phyloP scores from a whole-genome alignment of 228 moss, liverwort and hornwort species.

The Sphagnum magellanicum region DNA sequence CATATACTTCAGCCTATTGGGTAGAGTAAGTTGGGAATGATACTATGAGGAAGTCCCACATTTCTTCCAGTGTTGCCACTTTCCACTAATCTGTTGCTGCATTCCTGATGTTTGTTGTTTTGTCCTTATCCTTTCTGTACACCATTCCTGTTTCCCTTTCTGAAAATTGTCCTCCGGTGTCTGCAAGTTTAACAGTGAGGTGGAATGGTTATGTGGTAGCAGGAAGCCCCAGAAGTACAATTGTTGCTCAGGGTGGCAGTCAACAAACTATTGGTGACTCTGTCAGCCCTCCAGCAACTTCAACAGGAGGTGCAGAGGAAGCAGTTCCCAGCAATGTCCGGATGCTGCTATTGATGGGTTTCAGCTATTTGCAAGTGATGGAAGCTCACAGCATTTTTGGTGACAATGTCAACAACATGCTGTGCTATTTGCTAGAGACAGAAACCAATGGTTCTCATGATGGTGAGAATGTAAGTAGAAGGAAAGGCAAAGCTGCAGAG shows the following conservation, averaged over 20 bases:
- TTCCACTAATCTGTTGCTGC: too few relatives aligned
- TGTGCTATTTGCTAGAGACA: slow-evolving; percentile 93
- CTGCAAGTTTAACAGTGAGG: background rate
- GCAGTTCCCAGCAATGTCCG: slow-evolving; percentile 63
- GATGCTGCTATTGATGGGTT: slow-evolving; percentile 93
- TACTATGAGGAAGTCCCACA: too few relatives aligned
- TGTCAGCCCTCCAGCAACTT: slow-evolving; percentile 27
- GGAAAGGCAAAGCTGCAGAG: slow-evolving; percentile 95
- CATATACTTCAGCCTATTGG: too few relatives aligned
- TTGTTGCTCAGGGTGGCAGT: slow-evolving; percentile 17
- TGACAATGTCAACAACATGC: slow-evolving; percentile 89
- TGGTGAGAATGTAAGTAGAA: slow-evolving; percentile 73
- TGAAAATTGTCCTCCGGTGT: background rate
- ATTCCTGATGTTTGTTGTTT: background rate
- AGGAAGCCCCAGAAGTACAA: slow-evolving; percentile 49
- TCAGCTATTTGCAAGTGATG: slow-evolving; percentile 83
- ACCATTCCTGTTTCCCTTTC: background rate
- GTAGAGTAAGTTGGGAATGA: too few relatives aligned
- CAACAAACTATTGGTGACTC: slow-evolving; percentile 15
- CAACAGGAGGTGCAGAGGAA: slow-evolving; percentile 35
- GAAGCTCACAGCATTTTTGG: slow-evolving; percentile 90
- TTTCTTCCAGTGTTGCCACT: too few relatives aligned
- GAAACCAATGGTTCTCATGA: slow-evolving; percentile 38
- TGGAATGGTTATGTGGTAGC: slow-evolving; percentile 21
- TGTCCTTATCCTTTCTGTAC: background rate